Conservation (phyloP, 2,329 filamentous ascomycete genomes). For the Claviceps sp. region DNA sequence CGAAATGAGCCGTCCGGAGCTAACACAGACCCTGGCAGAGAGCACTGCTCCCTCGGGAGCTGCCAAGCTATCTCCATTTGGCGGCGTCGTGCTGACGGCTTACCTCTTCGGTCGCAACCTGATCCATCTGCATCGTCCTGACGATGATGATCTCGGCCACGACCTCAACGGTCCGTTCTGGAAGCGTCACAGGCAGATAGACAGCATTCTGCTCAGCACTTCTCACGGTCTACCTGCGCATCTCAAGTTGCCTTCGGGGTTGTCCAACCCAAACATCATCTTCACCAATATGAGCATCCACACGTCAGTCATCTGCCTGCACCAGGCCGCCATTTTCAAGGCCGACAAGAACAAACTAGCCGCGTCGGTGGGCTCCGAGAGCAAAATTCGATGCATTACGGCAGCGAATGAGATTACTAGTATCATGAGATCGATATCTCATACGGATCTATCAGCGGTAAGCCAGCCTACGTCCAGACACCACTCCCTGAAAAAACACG, state of each 20-base stretch:
- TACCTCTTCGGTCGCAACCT: slow-evolving; percentile 84
- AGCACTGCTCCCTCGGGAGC: slow-evolving; percentile 60
- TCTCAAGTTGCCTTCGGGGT: slow-evolving; percentile 63
- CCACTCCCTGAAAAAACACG: background rate
- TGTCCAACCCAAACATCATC: slow-evolving; percentile 70
- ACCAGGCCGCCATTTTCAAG: slow-evolving; percentile 96
- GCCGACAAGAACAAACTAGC: slow-evolving; percentile 79
- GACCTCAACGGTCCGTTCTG: slow-evolving; percentile 91
- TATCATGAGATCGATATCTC: slow-evolving; percentile 90
- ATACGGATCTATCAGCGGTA: slow-evolving; percentile 73
- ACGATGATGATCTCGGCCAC: slow-evolving; percentile 65
- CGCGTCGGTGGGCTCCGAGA: slow-evolving; percentile 67
- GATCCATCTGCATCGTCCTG: slow-evolving; percentile 78
- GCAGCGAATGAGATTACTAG: slow-evolving; percentile 87
- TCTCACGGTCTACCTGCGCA: slow-evolving; percentile 68
- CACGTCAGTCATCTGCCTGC: slow-evolving; percentile 91
- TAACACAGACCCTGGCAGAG: slow-evolving; percentile 56
- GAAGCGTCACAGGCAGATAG: slow-evolving; percentile 81
- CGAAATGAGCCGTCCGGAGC: slow-evolving; percentile 61
- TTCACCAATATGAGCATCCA: slow-evolving; percentile 97
- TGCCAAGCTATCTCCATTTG: slow-evolving; percentile 61
- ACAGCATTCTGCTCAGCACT: slow-evolving; percentile 81
- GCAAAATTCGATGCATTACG: slow-evolving; percentile 83
- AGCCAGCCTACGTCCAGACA: background rate
- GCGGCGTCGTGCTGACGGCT: slow-evolving; percentile 71